Conservation (phyloP, 2,329 filamentous ascomycete species). For the Aspergillus tamarii region DNA sequence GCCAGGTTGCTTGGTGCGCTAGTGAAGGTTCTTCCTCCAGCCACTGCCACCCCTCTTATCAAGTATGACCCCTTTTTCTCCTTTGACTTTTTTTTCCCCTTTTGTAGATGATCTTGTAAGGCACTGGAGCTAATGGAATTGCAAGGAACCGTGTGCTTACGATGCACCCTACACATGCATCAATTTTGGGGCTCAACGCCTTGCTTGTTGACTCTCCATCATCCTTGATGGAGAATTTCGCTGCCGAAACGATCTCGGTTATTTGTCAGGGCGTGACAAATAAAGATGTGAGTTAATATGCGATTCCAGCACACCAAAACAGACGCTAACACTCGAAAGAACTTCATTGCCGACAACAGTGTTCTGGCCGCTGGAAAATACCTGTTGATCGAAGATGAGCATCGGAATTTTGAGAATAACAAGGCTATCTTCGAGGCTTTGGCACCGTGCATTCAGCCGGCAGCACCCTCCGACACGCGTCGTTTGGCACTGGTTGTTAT, state of each 20-base stretch:
- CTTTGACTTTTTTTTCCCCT: no score
- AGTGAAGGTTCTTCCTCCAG: conserved; percentile 79
- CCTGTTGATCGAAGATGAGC: conserved; percentile 65
- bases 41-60: conserved; percentile 65
- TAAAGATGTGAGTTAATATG: conserved; percentile 65
- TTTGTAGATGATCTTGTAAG: not conserved
- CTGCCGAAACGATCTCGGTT: conserved; percentile 73
- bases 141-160: conserved; percentile 77
- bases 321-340: conserved; percentile 49
- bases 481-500: conserved; percentile 84
- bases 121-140: conserved; percentile 39
- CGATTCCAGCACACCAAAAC: not conserved
- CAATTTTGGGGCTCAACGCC: conserved; percentile 84
- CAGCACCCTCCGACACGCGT: conserved; percentile 78
- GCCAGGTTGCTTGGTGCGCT: conserved; percentile 87
- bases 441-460: conserved; percentile 73
- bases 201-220: conserved; percentile 79
- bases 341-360: conserved; percentile 84
- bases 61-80: conserved; percentile 44
- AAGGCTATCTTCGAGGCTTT: conserved; percentile 82
- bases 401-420: conserved; percentile 70
- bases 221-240: conserved; percentile 68
- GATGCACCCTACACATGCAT: conserved; percentile 73
- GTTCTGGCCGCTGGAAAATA: conserved; percentile 92
- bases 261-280: conserved; percentile 78